A percentile compares a stretch with the other conserved stretches of the same genome.
Evolutionary conservation across 805 yeast genomes (phyloP).

Genomic region (Tetrapisispora fleetii): DNA sequence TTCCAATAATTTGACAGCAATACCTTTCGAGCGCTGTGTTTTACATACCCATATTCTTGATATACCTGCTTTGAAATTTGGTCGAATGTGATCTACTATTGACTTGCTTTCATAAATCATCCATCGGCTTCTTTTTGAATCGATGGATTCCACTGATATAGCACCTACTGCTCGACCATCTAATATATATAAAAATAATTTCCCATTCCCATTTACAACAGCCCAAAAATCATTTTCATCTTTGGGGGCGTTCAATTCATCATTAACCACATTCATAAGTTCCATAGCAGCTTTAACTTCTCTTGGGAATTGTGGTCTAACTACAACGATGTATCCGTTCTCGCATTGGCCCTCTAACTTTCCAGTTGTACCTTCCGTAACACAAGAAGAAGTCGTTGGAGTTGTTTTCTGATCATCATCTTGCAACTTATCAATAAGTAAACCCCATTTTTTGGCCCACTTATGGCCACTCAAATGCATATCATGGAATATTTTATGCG

Average conservation of each 20-base stretch:
- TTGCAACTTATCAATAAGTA: not conserved
- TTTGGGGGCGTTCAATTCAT: constrained; percentile 49
- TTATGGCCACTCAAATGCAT: constrained; percentile 39
- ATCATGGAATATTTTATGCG: constrained; percentile 45
- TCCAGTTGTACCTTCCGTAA: not conserved
- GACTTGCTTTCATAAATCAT: constrained; percentile 43
- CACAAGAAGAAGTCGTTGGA: constrained; percentile 11
- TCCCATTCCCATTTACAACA: constrained; percentile 24
- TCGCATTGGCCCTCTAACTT: not conserved
- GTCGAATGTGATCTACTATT: constrained; percentile 38
- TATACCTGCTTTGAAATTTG: constrained; percentile 37
- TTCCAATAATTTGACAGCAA: constrained; percentile 39
- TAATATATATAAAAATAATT: constrained; percentile 41
- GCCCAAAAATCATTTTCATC: constrained; percentile 36
- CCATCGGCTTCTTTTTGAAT: constrained; percentile 44
- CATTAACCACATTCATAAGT: constrained; percentile 45
- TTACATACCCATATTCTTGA: constrained; percentile 40
- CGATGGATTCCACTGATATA: constrained; percentile 39
- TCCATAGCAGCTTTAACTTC: constrained; percentile 32
- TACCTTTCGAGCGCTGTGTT: constrained; percentile 39
- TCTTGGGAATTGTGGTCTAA: constrained; percentile 21
- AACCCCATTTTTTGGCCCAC: constrained; percentile 37
- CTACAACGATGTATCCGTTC: constrained; percentile 29
- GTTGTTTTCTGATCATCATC: not conserved
- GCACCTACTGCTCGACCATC: constrained; percentile 44